A percentile compares a stretch with the other conserved stretches of the same genome.
Conservation (phyloP, 2,329 filamentous ascomycete genomes). For the Colletotrichum brevisporum region DNA sequence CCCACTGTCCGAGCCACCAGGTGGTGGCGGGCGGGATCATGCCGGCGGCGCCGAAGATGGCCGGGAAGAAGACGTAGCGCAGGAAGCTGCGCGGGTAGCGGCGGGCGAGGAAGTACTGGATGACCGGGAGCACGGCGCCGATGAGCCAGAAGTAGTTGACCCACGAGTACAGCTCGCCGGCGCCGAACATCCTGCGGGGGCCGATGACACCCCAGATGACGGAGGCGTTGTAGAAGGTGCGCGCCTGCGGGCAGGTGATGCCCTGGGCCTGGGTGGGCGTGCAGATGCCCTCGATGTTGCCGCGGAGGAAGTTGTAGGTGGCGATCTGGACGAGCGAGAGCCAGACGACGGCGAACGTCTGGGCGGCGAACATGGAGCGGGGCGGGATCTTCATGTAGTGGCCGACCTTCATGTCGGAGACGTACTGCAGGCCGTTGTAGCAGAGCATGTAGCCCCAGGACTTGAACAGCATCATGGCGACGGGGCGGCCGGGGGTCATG, state of each 20-base stretch:
- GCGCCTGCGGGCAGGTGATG: constrained; percentile 69
- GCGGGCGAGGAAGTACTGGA: constrained; percentile 64
- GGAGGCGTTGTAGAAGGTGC: constrained; percentile 72
- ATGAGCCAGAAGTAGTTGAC: constrained; percentile 69
- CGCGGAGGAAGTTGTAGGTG: constrained; percentile 57
- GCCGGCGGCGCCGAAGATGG: constrained; percentile 65
- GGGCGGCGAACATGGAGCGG: constrained; percentile 62
- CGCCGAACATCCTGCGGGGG: constrained; percentile 51
- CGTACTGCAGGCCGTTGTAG: constrained; percentile 62
- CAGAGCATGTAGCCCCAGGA: constrained; percentile 62
- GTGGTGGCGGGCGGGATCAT: constrained; percentile 69
- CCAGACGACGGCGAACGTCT: constrained; percentile 58
- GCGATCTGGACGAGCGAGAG: constrained; percentile 55
- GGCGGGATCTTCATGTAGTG: constrained; percentile 69
- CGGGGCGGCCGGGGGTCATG: constrained; percentile 61
- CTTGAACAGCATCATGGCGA: constrained; percentile 67
- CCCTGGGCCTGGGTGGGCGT: constrained; percentile 60
- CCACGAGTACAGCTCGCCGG: constrained; percentile 61
- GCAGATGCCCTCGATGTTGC: constrained; percentile 69
- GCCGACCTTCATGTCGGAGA: constrained; percentile 65
- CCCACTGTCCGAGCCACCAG: constrained; percentile 69
- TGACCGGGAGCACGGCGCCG: constrained; percentile 61
- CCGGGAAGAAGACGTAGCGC: constrained; percentile 66
- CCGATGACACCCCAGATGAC: constrained; percentile 74
- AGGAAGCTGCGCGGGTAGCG: constrained; percentile 61